Evolutionary conservation across 2,329 filamentous ascomycete species (phyloP), one percentile per base, ranked within the genome.

Genomic region (Arthrinium puccinioides): DNA sequence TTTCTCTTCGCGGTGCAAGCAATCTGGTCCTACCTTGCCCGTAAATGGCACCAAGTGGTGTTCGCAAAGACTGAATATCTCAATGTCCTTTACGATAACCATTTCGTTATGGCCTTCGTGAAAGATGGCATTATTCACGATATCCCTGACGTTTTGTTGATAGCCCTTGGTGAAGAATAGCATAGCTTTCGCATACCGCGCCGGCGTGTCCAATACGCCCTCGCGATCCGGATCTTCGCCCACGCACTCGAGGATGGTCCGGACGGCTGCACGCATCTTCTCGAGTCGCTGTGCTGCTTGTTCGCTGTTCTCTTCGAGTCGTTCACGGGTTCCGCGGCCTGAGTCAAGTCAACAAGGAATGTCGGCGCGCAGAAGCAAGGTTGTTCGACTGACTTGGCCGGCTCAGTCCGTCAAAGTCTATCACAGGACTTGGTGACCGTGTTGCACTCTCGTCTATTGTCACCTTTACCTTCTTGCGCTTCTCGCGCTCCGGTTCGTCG

Each of bases 81-180:
- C 89, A 53, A 98, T 97, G 55, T 97, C 89, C 66, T 94, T 95
- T 41, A 98, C 87, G 53, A 97, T 95, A 21, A 98, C 89, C 66
- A 98, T 76, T 63, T 98, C 92, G 54, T 95, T 92, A 56, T 97
- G 90, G 44, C 90, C 87, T 60, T 97, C 92, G 53, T 95, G 84
- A 64, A 98, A 98, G 37, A 97, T 85, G 14, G 92, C 92, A 39
- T 82, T 77, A 59, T 97, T 97, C 44, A 97, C 86, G 47, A 97
- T 84, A 56, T 94, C 86, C 44, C 80, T 74, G 38, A 96, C 77
- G 54, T 96, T 96, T 67, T 95, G 82, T 66, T 97, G 88, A 59
- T 98, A 98, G 29, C 92, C 92, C 60, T 94, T 88, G 6, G 92
- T 98, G 62, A 98, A 88, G 69, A 84, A 94, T 45, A 97, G 77